Base-by-base conservation (phyloP, 2,329 filamentous ascomycete species). In the Camptophora hylomeconis region DNA sequence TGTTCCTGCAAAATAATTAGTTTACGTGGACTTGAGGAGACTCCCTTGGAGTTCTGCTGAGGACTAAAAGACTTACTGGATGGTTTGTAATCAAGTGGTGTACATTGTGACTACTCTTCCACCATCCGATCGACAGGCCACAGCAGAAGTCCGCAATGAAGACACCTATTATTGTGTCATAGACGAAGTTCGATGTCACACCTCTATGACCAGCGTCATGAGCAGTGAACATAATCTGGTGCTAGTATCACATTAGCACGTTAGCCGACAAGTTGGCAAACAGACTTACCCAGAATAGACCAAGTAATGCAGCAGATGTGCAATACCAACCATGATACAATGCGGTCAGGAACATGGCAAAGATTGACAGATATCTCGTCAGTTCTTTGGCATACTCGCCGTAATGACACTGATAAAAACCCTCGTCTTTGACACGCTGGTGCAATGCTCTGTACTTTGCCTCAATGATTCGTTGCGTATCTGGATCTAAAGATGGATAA, bases 1-100 rank as follows among this genome's bases (percentile, higher is more conserved):
- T 95, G 87, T 53, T 93, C 65, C 55, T 61, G 27, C 0, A 20
- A 26, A 16, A 1, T 5, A 39, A 36, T 47, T 35, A 46, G 38
- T 19, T 20, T n/a, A 14, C 19, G 13, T 4, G n/a, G n/a, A n/a
- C n/a, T n/a, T n/a, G n/a, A n/a, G n/a, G n/a, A n/a, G n/a, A n/a
- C n/a, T n/a, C n/a, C n/a, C n/a, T n/a, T n/a, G n/a, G n/a, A n/a
- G n/a, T n/a, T n/a, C n/a, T n/a, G n/a, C n/a, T n/a, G n/a, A n/a
- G n/a, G n/a, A n/a, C n/a, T n/a, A 31, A 14, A 10, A 10, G n/a
- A 45, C 52, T 35, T 41, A 63, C 87, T 7, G 86, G 80, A 24
- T 78, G 78, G 52, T 95, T 95, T n/a, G 87, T 94, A 30, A 94
- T 78, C 42, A 95, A 83, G 48, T 95, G 87, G 51, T 94, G 87